Evolutionary conservation across 192 early-diverging fungal species (phyloP), one percentile per base, ranked within the genome.

Genomic region (Kickxella alabastrina): DNA sequence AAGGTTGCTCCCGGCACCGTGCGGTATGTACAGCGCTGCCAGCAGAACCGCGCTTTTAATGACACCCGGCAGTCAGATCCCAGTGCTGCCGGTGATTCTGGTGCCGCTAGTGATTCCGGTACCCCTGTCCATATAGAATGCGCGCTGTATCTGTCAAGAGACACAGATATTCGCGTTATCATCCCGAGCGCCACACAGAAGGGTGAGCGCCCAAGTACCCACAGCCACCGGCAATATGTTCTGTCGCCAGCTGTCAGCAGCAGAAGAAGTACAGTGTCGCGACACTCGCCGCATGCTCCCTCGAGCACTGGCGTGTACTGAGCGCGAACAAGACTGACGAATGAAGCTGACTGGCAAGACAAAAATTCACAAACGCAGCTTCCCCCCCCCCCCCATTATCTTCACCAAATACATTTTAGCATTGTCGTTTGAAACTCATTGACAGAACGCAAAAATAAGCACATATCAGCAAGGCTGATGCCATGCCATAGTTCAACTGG

Each of bases 231-330:
- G 68, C 77, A 2, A 31, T 23, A 9, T 87, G 83, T 56, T 68
- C 79, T 0, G 62, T 83, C 0, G 12, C 43, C 10, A 71, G 78
- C 10, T 84, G 83, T 38, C 17, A 42, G 10, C 49, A 71, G 34
- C 61, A 57, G 23, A 84, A 84, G 56, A 82, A 78, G 57, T 87
- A 87, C 55, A 64, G 43, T 14, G 79, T 75, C 42, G 78, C 58
- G 21, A 57, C 71, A 9, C 75, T 75, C 32, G 65, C 78, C 29
- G 82, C 81, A 0, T 86, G 84, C 47, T 83, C 81, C 18, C 64
- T 86, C 31, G 77, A 78, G n/a, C 84, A 86, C 40, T 77, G 68
- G 67, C 54, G 53, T 15, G 10, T 56, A 15, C 56, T 77, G 40
- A 66, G 46, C 32, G 47, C 38, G 2, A 26, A 15, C 1, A 36